A percentile compares a stretch with the other conserved stretches of the same genome.
Conservation (phyloP, 2,329 filamentous ascomycete genomes). For the Xylaria sp. region DNA sequence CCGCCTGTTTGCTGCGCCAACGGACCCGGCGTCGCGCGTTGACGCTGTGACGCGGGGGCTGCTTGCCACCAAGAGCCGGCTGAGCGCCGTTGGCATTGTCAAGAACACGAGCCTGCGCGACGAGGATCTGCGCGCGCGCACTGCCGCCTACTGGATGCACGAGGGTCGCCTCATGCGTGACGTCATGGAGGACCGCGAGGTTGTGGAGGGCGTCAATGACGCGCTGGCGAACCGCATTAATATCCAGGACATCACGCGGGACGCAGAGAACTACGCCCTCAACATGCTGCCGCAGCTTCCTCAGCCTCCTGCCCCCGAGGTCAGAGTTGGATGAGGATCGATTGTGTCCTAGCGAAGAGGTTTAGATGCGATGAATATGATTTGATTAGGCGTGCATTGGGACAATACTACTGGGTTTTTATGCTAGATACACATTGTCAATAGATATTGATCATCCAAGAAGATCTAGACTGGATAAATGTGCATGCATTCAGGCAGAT, state of each 20-base stretch:
- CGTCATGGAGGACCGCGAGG: constrained; percentile 82
- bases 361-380: not conserved
- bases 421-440: not conserved
- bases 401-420: not conserved
- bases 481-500: not conserved
- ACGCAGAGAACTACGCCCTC: constrained; percentile 71
- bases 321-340: constrained; percentile 7
- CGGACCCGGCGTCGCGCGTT: constrained; percentile 72
- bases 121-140: constrained; percentile 71
- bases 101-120: constrained; percentile 84
- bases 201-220: constrained; percentile 76
- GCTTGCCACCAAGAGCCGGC: constrained; percentile 69
- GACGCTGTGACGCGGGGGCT: constrained; percentile 68
- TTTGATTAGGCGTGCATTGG: not conserved
- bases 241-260: constrained; percentile 67
- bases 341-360: not conserved
- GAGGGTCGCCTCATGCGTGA: constrained; percentile 78
- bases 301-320: not conserved
- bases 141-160: constrained; percentile 81
- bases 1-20: constrained; percentile 75
- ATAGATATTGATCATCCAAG: constrained; percentile 2
- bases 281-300: constrained; percentile 52
- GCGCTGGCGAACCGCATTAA: constrained; percentile 73
- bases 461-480: not conserved
- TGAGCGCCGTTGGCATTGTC: constrained; percentile 79